Conservation (phyloP, 768 basidiomycete genomes). For the Tulasnella sp. region DNA sequence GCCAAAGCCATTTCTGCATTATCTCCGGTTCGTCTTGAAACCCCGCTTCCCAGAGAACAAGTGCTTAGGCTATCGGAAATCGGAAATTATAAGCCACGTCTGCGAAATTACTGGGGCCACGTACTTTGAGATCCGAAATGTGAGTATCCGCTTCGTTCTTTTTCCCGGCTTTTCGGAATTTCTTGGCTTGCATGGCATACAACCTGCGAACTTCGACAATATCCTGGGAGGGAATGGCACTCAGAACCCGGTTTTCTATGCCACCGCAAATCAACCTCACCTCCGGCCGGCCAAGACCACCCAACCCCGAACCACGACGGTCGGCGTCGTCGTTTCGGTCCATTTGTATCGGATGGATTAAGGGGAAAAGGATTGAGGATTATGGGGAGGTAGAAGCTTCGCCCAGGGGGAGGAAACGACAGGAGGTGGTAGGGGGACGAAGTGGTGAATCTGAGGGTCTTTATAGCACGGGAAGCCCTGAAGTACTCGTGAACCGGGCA, state of each 20-base stretch:
- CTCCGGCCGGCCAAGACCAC: conserved; percentile 68
- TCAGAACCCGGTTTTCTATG: too few relatives aligned
- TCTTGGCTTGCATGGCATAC: conserved; percentile 73
- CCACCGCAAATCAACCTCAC: conserved; percentile 46
- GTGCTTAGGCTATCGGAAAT: conserved; percentile 62
- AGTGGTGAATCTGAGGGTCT: too few relatives aligned
- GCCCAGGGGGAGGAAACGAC: too few relatives aligned
- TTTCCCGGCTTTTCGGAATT: conserved; percentile 80
- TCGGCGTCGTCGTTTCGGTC: too few relatives aligned
- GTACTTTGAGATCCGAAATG: conserved; percentile 75
- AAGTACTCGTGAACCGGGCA: too few relatives aligned
- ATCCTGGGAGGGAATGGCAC: too few relatives aligned
- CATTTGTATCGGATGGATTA: too few relatives aligned
- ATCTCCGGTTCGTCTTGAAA: conserved; percentile 12
- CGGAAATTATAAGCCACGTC: conserved; percentile 9
- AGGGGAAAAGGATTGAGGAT: too few relatives aligned
- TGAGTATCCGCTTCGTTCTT: conserved; percentile 79
- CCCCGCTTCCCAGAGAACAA: conserved; percentile 75
- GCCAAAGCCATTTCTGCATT: neutral
- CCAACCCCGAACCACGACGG: too few relatives aligned
- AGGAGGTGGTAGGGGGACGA: too few relatives aligned
- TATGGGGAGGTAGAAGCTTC: too few relatives aligned
- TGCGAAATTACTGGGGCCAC: conserved; percentile 25
- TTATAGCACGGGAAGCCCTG: too few relatives aligned
- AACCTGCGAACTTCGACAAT: conserved; percentile 48